phyloP scores from a whole-genome alignment of 129 eudicot species.

The Flaveria trinervia region DNA sequence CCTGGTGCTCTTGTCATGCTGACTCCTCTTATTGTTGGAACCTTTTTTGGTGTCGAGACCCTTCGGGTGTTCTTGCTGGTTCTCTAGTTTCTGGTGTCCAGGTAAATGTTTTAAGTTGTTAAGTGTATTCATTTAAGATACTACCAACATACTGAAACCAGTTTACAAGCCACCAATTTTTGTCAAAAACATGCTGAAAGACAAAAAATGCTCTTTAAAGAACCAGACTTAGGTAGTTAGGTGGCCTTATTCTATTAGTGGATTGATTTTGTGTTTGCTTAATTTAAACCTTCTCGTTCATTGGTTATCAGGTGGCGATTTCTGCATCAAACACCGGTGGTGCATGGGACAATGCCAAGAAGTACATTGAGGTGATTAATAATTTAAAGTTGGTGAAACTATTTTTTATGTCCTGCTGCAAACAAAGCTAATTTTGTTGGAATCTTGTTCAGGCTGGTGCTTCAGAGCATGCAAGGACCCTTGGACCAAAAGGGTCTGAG shows the following conservation, averaged over 20 bases:
- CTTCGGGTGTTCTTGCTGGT: slow-evolving; percentile 88
- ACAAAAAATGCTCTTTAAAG: too few relatives aligned
- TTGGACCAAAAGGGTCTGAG: slow-evolving; percentile 85
- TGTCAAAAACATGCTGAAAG: neutral
- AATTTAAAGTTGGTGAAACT: neutral
- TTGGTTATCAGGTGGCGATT: slow-evolving; percentile 20
- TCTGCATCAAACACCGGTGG: slow-evolving; percentile 50
- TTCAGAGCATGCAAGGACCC: slow-evolving; percentile 73
- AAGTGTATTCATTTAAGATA: too few relatives aligned
- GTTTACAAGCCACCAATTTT: too few relatives aligned
- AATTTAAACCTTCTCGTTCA: neutral
- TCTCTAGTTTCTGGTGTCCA: slow-evolving; percentile 86
- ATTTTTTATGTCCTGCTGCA: neutral
- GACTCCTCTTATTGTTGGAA: slow-evolving; percentile 82
- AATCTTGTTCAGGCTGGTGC: slow-evolving; percentile 65
- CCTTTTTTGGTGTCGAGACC: slow-evolving; percentile 78
- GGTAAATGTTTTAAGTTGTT: slow-evolving; percentile 33
- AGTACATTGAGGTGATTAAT: slow-evolving; percentile 68
- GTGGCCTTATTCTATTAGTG: neutral
- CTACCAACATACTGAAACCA: too few relatives aligned
- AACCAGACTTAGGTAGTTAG: too few relatives aligned
- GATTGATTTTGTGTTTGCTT: neutral
- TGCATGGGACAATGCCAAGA: slow-evolving; percentile 92
- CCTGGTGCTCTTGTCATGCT: slow-evolving; percentile 91
- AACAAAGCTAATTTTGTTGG: neutral